These are phyloP conservation scores for Dioscorea cayenensis DNA, from an alignment of 116 monocot species.

Conservation along the genomic window DNA sequence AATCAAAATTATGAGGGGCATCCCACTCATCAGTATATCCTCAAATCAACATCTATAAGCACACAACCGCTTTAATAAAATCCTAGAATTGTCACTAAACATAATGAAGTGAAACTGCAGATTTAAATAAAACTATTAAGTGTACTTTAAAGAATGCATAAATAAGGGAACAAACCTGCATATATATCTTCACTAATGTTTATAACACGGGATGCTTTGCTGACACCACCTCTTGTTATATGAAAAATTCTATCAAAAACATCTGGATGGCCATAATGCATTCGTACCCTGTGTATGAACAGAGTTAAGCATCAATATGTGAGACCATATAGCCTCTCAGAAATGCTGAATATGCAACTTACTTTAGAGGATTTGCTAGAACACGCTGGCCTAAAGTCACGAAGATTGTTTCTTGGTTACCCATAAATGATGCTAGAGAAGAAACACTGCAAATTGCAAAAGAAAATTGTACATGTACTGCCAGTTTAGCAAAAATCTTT, in stretches of 20 bases:
- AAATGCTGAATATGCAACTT: conserved; percentile 17
- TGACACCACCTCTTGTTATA: conserved; percentile 95
- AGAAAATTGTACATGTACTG: background rate
- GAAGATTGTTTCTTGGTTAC: conserved; percentile 99
- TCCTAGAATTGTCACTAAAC: too few species aligned
- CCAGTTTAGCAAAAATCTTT: background rate
- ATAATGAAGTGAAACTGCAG: background rate
- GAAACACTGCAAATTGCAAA: conserved; percentile 64
- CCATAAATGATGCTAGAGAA: conserved; percentile 97
- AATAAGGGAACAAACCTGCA: conserved; percentile 47
- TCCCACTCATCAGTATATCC: too few species aligned
- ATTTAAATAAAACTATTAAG: background rate
- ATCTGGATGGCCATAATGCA: conserved; percentile 99
- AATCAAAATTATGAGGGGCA: too few species aligned
- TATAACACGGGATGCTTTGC: conserved; percentile 98
- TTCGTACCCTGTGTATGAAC: conserved; percentile 55
- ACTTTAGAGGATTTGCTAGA: conserved; percentile 90
- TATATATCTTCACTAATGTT: conserved; percentile 99
- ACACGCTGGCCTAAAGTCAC: conserved; percentile 95
- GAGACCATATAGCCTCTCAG: background rate
- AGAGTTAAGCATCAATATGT: background rate
- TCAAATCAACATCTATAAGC: too few species aligned
- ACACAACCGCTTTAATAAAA: too few species aligned
- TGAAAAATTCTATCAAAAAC: conserved; percentile 99
- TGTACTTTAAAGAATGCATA: background rate